These are phyloP conservation scores for Aureobasidium subglaciale DNA, from an alignment of 2,329 filamentous ascomycete genomes.

Conservation along the genomic window DNA sequence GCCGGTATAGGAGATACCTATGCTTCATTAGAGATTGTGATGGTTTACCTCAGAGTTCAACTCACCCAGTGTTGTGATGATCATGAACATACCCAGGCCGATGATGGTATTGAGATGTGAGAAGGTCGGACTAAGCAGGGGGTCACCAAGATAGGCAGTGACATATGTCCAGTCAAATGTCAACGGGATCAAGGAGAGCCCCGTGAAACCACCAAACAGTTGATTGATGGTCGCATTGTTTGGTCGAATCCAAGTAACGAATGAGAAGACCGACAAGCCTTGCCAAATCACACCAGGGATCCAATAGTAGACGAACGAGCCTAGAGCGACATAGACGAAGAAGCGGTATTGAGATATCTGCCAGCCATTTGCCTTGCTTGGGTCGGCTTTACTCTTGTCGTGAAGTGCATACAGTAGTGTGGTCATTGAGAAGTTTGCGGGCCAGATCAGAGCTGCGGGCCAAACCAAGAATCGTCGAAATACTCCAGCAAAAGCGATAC, in stretches of 20 bases:
- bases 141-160: background rate
- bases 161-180: constrained; percentile 1
- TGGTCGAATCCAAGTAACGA: constrained; percentile 81
- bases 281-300: constrained; percentile 75
- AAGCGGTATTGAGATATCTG: constrained; percentile 74
- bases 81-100: background rate
- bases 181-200: constrained; percentile 57
- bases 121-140: background rate
- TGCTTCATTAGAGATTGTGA: background rate
- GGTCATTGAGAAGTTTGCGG: constrained; percentile 76
- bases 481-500: constrained; percentile 77
- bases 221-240: constrained; percentile 77
- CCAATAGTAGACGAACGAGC: constrained; percentile 73
- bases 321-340: constrained; percentile 60
- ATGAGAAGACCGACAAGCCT: constrained; percentile 79
- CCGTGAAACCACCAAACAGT: constrained; percentile 75
- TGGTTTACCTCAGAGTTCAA: too few species aligned
- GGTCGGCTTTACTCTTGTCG: background rate
- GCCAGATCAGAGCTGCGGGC: constrained; percentile 86
- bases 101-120: constrained; percentile 3
- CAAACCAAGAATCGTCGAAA: constrained; percentile 73
- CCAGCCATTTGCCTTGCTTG: constrained; percentile 54
- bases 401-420: constrained; percentile 63
- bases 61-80: constrained; percentile 4
- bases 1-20: constrained; percentile 62